Evolutionary conservation across 2,329 filamentous ascomycete genomes (phyloP), one percentile per base, ranked within the genome.

Genomic region (Daldinia sp.): DNA sequence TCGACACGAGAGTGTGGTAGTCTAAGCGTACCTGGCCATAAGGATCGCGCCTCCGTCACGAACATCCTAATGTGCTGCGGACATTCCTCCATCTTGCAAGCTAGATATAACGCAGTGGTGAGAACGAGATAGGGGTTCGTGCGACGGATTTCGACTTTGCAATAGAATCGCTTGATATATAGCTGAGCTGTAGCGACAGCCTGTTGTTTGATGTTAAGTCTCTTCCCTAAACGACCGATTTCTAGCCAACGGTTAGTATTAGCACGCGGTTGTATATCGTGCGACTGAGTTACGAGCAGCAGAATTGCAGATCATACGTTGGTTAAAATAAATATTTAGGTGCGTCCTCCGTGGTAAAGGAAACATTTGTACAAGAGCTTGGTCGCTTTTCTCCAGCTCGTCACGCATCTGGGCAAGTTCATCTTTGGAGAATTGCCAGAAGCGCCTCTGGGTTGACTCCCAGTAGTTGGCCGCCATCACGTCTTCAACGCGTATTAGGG

Each of bases 81-180:
- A 57, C 91, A 94, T 80, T 99, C 96, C 80, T 99, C 96, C 89
- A 97, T 97, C 82, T 99, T 99, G 83, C 94, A 97, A 20, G 96
- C 94, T 39, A 99, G 85, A 79, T 99, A 99, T 68, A 98, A 87
- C 4, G 95, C 93, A 1, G 96, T 98, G n/a, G 94, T 91, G 72
- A 97, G 87, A 65, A 98, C 89, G 39, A 98, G 89, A 78, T 97
- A 97, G 3, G 95, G 94, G 75, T 98, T 99, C 54, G 94, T 97
- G 70, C 91, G 90, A 64, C 95, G 91, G 72, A 98, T 94, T 77
- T 97, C 94, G 74, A 97, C 92, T 74, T 92, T 93, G 51, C 89
- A 89, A 80, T 97, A 98, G 84, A 97, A 98, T 67, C 96, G 90
- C 76, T 97, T 95, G 74, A 98, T 87, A 81, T 98, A 99, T 72